Evolutionary conservation across 345 rosid genomes (phyloP), one percentile per base, ranked within the genome.

Genomic region (Theobroma cacao): DNA sequence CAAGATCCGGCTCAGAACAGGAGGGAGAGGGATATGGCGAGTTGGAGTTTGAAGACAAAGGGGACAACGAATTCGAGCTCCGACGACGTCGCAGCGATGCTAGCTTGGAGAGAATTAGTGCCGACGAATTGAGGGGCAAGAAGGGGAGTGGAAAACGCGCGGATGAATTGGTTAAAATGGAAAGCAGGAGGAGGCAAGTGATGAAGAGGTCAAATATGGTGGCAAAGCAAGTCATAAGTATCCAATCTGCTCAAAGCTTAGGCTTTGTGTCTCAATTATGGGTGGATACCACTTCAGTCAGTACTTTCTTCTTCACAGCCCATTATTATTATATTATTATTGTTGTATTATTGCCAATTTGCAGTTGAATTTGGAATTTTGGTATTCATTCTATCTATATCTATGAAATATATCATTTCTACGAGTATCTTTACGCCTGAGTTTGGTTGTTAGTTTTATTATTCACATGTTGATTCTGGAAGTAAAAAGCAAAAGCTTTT

Each of bases 261-360:
- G 98, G 98, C 30, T 93, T 86, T 43, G 85, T 93, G 13, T 89
- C 98, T 61, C 98, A 93, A 79, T 84, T 93, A 20, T 95, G 98
- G 98, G 97, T 93, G 77, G 92, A 95, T 74, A 83, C 91, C 52
- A 9, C 58, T 76, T 85, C 89, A 74, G 95, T 91, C 75, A 84
- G 97, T 86, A 45, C 43, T 58, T 74, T 22, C 13, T 20, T 36
- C 55, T 50, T 41, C 58, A 36, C 3, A 20, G 7, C 45, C 45
- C 45, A 41, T 24, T 65, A 3, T 36, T 64, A 8, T 17, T 33
- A 17, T 18, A 17, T 18, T 65, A 11, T n/a, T 3, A 28, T 64
- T 64, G 28, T 30, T 50, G 11, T 70, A 22, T 48, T 71, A 24
- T 34, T 72, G 31, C n/a, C 63, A 17, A 53, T 72, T 33, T 34